A percentile compares a stretch with the other conserved stretches of the same genome.
Evolutionary conservation across 2,329 filamentous ascomycete species (phyloP).

Genomic region (Aspergillus sp.): DNA sequence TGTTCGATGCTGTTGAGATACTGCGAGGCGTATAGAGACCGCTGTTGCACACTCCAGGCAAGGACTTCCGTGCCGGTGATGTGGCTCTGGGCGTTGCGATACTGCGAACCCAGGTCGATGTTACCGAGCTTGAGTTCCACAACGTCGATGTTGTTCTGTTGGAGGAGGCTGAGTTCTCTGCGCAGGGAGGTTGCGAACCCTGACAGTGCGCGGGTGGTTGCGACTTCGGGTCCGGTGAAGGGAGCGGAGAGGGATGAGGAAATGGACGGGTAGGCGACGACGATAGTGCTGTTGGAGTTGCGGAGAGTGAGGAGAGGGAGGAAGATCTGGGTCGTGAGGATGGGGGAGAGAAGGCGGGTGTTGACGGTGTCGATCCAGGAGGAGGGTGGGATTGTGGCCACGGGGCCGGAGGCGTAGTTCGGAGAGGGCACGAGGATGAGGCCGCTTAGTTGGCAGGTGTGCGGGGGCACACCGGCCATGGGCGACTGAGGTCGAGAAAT

Average conservation of each 20-base stretch:
- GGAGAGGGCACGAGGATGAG: constrained; percentile 79
- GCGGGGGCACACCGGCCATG: constrained; percentile 72
- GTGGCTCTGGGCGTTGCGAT: constrained; percentile 46
- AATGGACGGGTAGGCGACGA: constrained; percentile 49
- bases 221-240: constrained; percentile 72
- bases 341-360: constrained; percentile 85
- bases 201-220: constrained; percentile 81
- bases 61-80: constrained; percentile 56
- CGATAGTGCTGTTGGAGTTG: constrained; percentile 51
- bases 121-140: constrained; percentile 88
- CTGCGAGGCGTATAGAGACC: constrained; percentile 51
- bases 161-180: constrained; percentile 74
- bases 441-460: constrained; percentile 74
- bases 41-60: constrained; percentile 60
- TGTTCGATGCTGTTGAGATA: constrained; percentile 49
- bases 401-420: constrained; percentile 77
- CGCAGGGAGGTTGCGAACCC: constrained; percentile 81
- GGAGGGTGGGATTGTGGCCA: constrained; percentile 81
- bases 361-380: constrained; percentile 89
- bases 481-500: constrained; percentile 75
- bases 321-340: constrained; percentile 85
- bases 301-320: constrained; percentile 73
- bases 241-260: constrained; percentile 48
- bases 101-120: constrained; percentile 75
- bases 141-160: constrained; percentile 64